These are phyloP conservation scores for Cicer arietinum DNA, from an alignment of 306 rosid species.

Conservation along the genomic window DNA sequence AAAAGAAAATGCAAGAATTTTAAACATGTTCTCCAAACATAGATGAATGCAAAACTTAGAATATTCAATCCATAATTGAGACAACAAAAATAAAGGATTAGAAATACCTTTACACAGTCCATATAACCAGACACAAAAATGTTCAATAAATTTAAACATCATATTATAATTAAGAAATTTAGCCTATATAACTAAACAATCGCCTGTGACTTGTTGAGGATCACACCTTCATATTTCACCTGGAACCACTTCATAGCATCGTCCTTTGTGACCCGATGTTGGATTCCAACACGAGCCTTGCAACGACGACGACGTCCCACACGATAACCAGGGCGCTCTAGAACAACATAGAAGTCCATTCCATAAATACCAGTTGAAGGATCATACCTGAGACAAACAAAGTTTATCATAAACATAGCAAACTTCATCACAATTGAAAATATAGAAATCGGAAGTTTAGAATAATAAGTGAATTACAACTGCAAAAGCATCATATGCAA, in stretches of 20 bases:
- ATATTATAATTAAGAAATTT: too few relatives aligned
- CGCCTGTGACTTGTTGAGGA: slow-evolving; percentile 3
- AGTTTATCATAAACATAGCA: neutral
- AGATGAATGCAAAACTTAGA: too few relatives aligned
- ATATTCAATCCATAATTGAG: too few relatives aligned
- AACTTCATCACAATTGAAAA: neutral
- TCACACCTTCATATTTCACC: slow-evolving; percentile 10
- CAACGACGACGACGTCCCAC: slow-evolving; percentile 16
- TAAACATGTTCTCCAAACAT: too few relatives aligned
- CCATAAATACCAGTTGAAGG: slow-evolving; percentile 10
- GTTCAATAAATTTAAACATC: too few relatives aligned
- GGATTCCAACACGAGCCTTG: slow-evolving; percentile 19
- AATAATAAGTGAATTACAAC: neutral
- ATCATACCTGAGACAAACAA: neutral
- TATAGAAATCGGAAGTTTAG: neutral
- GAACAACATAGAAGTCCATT: slow-evolving; percentile 1
- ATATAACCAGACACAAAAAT: too few relatives aligned
- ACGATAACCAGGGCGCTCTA: slow-evolving; percentile 10
- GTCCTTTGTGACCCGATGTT: neutral
- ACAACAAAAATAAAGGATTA: too few relatives aligned
- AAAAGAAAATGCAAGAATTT: too few relatives aligned
- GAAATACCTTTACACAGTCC: too few relatives aligned
- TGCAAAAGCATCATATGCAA: neutral
- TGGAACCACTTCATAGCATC: slow-evolving; percentile 15
- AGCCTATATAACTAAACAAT: neutral